These are phyloP conservation scores for Verticillium longisporum DNA, from an alignment of 2,329 filamentous ascomycete genomes.

Conservation along the genomic window DNA sequence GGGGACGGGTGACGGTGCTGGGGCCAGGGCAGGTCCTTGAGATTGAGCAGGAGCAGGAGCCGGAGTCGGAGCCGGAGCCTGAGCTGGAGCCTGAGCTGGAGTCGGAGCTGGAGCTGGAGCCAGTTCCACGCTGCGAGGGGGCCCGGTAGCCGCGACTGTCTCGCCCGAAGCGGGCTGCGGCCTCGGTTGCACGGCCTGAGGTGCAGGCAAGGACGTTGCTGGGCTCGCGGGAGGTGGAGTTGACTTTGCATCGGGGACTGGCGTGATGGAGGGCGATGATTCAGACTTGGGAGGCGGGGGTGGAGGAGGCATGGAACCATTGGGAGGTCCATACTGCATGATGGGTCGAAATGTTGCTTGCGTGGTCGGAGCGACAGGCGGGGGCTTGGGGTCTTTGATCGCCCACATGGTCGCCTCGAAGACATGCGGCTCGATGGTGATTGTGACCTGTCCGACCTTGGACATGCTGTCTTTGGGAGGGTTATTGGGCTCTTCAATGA, in stretches of 20 bases:
- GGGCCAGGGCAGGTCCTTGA: constrained; percentile 9
- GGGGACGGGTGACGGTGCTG: constrained; percentile 13
- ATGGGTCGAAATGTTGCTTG: constrained; percentile 41
- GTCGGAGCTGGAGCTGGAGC: background rate
- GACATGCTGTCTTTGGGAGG: constrained; percentile 65
- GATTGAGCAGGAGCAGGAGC: background rate
- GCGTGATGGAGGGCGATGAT: background rate
- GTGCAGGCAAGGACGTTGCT: background rate
- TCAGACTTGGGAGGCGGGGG: constrained; percentile 5
- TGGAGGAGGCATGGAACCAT: constrained; percentile 53
- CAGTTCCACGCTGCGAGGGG: constrained; percentile 1
- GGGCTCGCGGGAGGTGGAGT: background rate
- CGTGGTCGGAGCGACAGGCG: constrained; percentile 25
- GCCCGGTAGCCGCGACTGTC: background rate
- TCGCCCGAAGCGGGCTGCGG: constrained; percentile 4
- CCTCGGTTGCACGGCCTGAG: constrained; percentile 1
- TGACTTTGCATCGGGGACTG: background rate
- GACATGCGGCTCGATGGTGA: constrained; percentile 74
- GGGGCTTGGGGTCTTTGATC: constrained; percentile 57
- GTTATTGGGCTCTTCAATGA: constrained; percentile 58
- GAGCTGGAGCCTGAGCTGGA: constrained; percentile 7
- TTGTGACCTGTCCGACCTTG: constrained; percentile 65
- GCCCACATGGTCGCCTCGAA: constrained; percentile 70
- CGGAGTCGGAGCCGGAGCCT: background rate
- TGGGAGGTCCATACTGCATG: constrained; percentile 59